These are phyloP conservation scores for Bondarzewia mesenterica DNA, from an alignment of 1,284 basidiomycete genomes.

Conservation along the genomic window DNA sequence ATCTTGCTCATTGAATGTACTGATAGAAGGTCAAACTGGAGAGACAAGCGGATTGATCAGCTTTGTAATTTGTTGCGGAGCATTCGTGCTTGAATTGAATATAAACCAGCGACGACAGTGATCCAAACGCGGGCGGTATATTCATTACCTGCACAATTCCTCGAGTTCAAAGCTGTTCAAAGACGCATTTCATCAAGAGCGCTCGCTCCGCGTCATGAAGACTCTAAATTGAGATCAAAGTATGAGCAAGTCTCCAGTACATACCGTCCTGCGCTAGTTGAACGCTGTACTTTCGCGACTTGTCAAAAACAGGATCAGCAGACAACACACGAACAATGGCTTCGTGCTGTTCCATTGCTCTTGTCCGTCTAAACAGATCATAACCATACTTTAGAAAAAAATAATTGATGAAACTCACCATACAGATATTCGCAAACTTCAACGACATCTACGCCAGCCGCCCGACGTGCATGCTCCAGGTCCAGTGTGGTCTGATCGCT, in stretches of 20 bases:
- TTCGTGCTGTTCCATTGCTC: conserved; percentile 37
- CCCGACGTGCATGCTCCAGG: conserved; percentile 37
- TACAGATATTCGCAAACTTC: conserved; percentile 39
- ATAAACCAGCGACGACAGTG: too few relatives aligned
- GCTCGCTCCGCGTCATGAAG: conserved; percentile 43
- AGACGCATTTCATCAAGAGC: conserved; percentile 37
- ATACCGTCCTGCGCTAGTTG: not conserved
- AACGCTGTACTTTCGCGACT: conserved; percentile 39
- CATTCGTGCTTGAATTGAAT: too few relatives aligned
- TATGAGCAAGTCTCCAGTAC: not conserved
- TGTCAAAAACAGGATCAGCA: conserved; percentile 58
- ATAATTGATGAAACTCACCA: conserved; percentile 27
- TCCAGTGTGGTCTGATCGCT: conserved; percentile 39
- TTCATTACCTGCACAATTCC: too few relatives aligned
- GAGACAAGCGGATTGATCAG: too few relatives aligned
- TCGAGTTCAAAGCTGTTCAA: conserved; percentile 53
- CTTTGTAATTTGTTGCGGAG: too few relatives aligned
- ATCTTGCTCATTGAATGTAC: too few relatives aligned
- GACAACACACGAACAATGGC: conserved; percentile 42
- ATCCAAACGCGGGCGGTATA: too few relatives aligned
- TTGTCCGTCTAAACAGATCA: conserved; percentile 31
- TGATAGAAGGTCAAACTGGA: too few relatives aligned
- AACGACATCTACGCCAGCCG: conserved; percentile 31
- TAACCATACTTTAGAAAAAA: not conserved
- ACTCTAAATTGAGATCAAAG: conserved; percentile 25